Percentiles rank a stretch among this genome's conserved stretches.
phyloP scores from a whole-genome alignment of 1,284 basidiomycete genomes.

The Sporisorium graminicola region DNA sequence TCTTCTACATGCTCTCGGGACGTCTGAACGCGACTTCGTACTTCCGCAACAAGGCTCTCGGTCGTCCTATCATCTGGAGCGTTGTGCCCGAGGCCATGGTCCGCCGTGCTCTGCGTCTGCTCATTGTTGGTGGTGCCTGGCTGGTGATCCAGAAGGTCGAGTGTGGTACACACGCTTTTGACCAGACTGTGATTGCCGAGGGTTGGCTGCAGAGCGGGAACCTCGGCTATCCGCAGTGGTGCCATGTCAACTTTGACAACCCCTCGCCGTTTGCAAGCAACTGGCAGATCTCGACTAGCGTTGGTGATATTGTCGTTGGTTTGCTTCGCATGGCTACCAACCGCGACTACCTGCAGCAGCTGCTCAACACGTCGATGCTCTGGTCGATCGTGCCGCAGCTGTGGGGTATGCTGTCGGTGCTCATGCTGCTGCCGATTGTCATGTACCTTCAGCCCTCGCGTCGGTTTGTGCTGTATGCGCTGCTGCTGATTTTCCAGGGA shows the following conservation, averaged over 20 bases:
- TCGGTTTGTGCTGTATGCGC: conserved; percentile 67
- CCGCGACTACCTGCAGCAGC: conserved; percentile 70
- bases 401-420: conserved; percentile 71
- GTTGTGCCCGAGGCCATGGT: conserved; percentile 69
- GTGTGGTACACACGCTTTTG: conserved; percentile 51
- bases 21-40: conserved; percentile 70
- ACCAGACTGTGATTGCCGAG: conserved; percentile 65
- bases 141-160: conserved; percentile 70
- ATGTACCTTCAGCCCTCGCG: conserved; percentile 68
- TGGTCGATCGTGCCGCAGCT: conserved; percentile 71
- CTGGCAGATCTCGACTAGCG: conserved; percentile 49
- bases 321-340: conserved; percentile 70
- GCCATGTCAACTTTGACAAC: conserved; percentile 64
- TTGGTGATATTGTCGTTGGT: conserved; percentile 69
- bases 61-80: conserved; percentile 64
- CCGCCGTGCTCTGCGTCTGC: conserved; percentile 70
- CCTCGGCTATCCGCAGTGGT: conserved; percentile 70
- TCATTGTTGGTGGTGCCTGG: conserved; percentile 70
- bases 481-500: conserved; percentile 53
- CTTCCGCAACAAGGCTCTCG: conserved; percentile 64
- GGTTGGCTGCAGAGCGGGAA: conserved; percentile 61
- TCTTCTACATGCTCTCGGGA: conserved; percentile 70
- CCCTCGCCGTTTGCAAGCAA: conserved; percentile 32
- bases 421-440: conserved; percentile 70
- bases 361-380: conserved; percentile 69